Percentiles rank a stretch among this genome's conserved stretches.
These are phyloP conservation scores for Mediolabrus comicus DNA, from an alignment of 108 stramenopile species.

Conservation along the genomic window DNA sequence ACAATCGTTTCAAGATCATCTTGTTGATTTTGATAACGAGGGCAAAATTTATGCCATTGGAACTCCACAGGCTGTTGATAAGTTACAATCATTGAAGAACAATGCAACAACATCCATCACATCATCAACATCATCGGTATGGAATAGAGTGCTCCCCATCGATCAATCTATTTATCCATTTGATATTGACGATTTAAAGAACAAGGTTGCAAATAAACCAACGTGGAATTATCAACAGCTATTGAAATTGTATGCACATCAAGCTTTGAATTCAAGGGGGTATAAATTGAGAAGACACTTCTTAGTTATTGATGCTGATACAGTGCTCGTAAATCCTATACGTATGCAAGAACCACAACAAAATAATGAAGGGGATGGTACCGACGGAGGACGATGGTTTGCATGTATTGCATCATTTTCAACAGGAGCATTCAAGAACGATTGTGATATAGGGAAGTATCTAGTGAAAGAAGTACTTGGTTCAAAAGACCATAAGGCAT, in stretches of 20 bases:
- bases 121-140: too few relatives aligned
- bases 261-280: not conserved
- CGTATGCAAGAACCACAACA: not conserved
- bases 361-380: too few relatives aligned
- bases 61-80: not conserved
- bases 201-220: not conserved
- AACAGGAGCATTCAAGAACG: not conserved
- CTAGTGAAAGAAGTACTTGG: not conserved
- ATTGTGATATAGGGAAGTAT: not conserved
- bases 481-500: not conserved
- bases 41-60: not conserved
- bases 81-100: not conserved
- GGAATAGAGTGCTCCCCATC: too few relatives aligned
- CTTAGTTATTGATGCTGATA: not conserved
- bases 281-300: not conserved
- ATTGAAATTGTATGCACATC: not conserved
- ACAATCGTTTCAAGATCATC: not conserved
- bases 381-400: not conserved
- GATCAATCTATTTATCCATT: not conserved
- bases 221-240: not conserved
- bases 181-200: not conserved
- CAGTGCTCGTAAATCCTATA: not conserved
- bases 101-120: too few relatives aligned
- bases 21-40: not conserved
- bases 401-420: not conserved